These are phyloP conservation scores for Cyphellophora europaea DNA, from an alignment of 2,329 filamentous ascomycete genomes.

Conservation along the genomic window DNA sequence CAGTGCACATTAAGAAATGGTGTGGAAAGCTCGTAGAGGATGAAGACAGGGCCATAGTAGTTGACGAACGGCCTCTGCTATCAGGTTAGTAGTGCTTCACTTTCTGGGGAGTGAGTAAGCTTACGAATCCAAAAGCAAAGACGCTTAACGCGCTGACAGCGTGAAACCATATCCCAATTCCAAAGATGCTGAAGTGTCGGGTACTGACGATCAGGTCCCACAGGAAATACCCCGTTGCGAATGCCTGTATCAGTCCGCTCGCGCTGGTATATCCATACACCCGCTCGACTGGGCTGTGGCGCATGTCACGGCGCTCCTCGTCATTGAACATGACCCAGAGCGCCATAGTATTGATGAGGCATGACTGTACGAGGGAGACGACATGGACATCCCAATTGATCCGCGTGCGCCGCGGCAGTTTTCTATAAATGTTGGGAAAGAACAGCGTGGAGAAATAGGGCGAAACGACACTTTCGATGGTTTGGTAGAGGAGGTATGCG, in stretches of 20 bases:
- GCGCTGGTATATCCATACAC: conserved; percentile 55
- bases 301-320: conserved; percentile 45
- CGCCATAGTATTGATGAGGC: conserved; percentile 45
- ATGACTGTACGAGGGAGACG: conserved; percentile 52
- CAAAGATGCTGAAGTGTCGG: conserved; percentile 48
- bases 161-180: conserved; percentile 52
- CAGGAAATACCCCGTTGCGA: conserved; percentile 55
- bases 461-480: conserved; percentile 44
- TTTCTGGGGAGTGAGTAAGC: conserved; percentile 23
- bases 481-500: conserved; percentile 47
- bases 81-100: conserved; percentile 2
- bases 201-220: conserved; percentile 53
- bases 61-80: conserved; percentile 57
- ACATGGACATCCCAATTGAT: conserved; percentile 61
- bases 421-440: conserved; percentile 46
- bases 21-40: conserved; percentile 58
- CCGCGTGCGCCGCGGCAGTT: conserved; percentile 45
- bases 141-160: conserved; percentile 52
- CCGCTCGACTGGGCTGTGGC: conserved; percentile 34
- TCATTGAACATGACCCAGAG: conserved; percentile 51
- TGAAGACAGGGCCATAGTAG: conserved; percentile 56
- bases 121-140: conserved; percentile 55
- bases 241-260: conserved; percentile 48
- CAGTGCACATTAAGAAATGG: conserved; percentile 62
- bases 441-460: conserved; percentile 44